Evolutionary conservation across 495 filamentous ascomycete species (phyloP).

Genomic region (Pseudomonodictys pantanalensis): DNA sequence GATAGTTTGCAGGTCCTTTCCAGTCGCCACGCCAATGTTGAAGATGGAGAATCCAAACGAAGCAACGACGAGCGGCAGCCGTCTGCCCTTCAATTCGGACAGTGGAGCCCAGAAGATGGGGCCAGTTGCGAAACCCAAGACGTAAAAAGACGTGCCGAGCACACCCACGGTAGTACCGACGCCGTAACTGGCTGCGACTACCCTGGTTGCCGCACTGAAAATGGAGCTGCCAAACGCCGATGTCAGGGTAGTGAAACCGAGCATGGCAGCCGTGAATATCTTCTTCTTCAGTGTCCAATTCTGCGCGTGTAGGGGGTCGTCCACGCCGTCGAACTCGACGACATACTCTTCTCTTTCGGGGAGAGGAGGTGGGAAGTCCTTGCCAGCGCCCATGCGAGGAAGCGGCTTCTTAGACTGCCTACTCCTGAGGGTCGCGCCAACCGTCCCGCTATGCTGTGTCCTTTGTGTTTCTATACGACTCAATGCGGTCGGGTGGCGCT

Average conservation of each 20-base stretch:
- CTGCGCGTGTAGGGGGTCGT: conserved; percentile 77
- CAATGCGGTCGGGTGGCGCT: conserved; percentile 69
- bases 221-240: conserved; percentile 70
- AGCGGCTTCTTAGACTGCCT: conserved; percentile 55
- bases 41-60: conserved; percentile 82
- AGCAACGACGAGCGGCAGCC: conserved; percentile 64
- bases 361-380: conserved; percentile 70
- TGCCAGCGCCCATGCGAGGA: conserved; percentile 66
- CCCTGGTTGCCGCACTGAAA: conserved; percentile 61
- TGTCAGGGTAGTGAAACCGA: conserved; percentile 74
- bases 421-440: conserved; percentile 56
- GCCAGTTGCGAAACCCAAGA: conserved; percentile 68
- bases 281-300: conserved; percentile 81
- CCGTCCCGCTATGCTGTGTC: conserved; percentile 72
- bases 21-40: conserved; percentile 65
- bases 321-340: conserved; percentile 76
- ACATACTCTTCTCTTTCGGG: conserved; percentile 79
- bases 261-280: conserved; percentile 65
- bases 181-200: conserved; percentile 51
- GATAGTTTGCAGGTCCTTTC: conserved; percentile 78
- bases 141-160: conserved; percentile 67
- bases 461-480: conserved; percentile 71
- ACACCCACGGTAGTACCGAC: conserved; percentile 60
- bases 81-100: conserved; percentile 74
- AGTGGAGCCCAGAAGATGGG: conserved; percentile 61